Evolutionary conservation across 805 yeast genomes (phyloP), one percentile per base, ranked within the genome.

Genomic region (Candida qinlingensis): DNA sequence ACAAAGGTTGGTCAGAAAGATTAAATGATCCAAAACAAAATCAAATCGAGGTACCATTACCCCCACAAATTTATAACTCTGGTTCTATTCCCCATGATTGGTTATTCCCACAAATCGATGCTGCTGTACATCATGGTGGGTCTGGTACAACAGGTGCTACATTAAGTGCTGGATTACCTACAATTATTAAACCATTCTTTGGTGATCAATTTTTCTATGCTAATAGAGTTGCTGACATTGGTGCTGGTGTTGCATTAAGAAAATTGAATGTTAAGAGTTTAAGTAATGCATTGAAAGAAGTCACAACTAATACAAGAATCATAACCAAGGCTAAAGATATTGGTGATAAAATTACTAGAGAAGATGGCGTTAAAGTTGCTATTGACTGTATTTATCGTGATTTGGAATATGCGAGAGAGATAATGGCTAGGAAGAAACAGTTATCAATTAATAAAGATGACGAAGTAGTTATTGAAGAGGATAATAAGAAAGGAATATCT

Each of bases 51-150:
- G 55, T 76, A 48, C 50, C 56, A 45, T 67, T 88, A 11, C 97
- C 97, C 1, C 68, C 71, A 0, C 81, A 81, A 55, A 76, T 92
- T 2, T 87, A 69, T 61, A 81, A 80, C 54, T 70, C 87, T 6
- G 94, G 94, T 2, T 62, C 83, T 8, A 73, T 87, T 11, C 96
- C 97, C 0, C 98, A 92, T 63, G 96, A 90, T 62, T 92, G 98
- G 98, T 69, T 92, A 36, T 92, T 92, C 66, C 85, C 92, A 0
- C 81, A 79, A 52, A 72, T 92, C 40, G 96, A 92, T 67, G 97
- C 92, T 0, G 96, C 96, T 0, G 97, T 92, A 4, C 98, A 92
- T 63, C 98, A 92, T 63, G 98, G 98, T 37, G 98, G 98, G 0
- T 85, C 96, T 0, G 98, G 98, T 2, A 88, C 97, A 0, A 92